Conservation (phyloP, 108 stramenopile genomes). For the Parmales sp. region DNA sequence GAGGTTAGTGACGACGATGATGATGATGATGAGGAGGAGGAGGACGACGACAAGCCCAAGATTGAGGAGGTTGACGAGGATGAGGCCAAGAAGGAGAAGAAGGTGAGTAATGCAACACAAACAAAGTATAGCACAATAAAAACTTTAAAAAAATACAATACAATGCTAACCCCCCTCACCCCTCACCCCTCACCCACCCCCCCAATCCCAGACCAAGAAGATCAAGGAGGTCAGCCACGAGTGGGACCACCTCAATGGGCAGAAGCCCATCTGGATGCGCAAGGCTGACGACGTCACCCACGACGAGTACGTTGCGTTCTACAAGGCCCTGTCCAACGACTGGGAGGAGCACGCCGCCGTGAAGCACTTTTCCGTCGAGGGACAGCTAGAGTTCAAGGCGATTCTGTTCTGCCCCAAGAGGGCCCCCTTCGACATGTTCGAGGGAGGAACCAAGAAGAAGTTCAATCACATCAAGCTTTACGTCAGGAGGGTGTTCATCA, state of each 20-base stretch:
- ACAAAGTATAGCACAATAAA: no score
- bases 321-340: slow-evolving; percentile 99
- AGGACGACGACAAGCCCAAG: slow-evolving; percentile 81
- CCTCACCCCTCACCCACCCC: no score
- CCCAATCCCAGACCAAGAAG: slow-evolving; percentile 55
- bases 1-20: slow-evolving; percentile 97
- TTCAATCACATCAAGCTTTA: slow-evolving; percentile 99
- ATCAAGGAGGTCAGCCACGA: slow-evolving; percentile 96
- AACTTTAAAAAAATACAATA: no score
- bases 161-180: no score
- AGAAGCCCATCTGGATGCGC: slow-evolving; percentile 99
- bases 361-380: slow-evolving; percentile 99
- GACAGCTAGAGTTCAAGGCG: slow-evolving; percentile 98
- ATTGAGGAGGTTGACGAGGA: slow-evolving; percentile 94
- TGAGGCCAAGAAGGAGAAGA: slow-evolving; percentile 92
- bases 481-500: slow-evolving; percentile 99
- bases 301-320: slow-evolving; percentile 98
- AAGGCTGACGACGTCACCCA: slow-evolving; percentile 98
- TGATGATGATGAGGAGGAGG: slow-evolving; percentile 70
- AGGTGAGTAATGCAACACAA: slow-evolving; percentile 78
- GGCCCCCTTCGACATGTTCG: slow-evolving; percentile 99
- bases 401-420: slow-evolving; percentile 98
- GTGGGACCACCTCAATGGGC: slow-evolving; percentile 99
- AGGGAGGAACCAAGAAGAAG: slow-evolving; percentile 98
- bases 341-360: slow-evolving; percentile 99